A percentile compares a stretch with the other conserved stretches of the same genome.
These are phyloP conservation scores for Omphalotus guepiniiformis DNA, from an alignment of 768 basidiomycete species.

Conservation along the genomic window DNA sequence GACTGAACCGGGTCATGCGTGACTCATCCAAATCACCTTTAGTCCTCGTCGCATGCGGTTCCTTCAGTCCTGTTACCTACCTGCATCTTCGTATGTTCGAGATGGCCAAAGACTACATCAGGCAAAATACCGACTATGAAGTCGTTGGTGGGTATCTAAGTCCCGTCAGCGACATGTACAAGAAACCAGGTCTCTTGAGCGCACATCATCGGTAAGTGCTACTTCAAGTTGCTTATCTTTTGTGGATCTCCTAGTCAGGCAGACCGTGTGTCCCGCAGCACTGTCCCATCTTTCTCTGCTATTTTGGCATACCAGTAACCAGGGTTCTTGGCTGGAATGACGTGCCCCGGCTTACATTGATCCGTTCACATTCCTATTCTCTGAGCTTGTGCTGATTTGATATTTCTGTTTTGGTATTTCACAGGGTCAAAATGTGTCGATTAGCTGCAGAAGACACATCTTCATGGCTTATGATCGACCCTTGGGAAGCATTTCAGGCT, in stretches of 20 bases:
- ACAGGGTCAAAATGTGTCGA: slow-evolving; percentile 82
- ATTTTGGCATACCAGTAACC: too few relatives aligned
- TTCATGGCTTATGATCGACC: slow-evolving; percentile 95
- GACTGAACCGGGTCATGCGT: slow-evolving; percentile 52
- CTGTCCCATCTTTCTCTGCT: too few relatives aligned
- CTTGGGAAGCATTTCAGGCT: slow-evolving; percentile 94
- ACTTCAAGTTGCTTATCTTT: too few relatives aligned
- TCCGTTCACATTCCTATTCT: slow-evolving; percentile 19
- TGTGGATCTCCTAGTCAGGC: neutral
- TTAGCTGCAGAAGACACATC: slow-evolving; percentile 82
- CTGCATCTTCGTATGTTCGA: slow-evolving; percentile 99
- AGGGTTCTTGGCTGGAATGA: slow-evolving; percentile 10
- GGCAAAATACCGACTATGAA: slow-evolving; percentile 89
- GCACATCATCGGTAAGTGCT: slow-evolving; percentile 86
- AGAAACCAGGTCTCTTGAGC: slow-evolving; percentile 90
- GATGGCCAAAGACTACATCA: slow-evolving; percentile 96
- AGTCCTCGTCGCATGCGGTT: slow-evolving; percentile 94
- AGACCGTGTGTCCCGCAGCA: neutral
- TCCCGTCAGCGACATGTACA: slow-evolving; percentile 94
- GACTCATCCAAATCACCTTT: slow-evolving; percentile 75
- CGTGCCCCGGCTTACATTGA: slow-evolving; percentile 11
- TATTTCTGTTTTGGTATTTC: too few relatives aligned
- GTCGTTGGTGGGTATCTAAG: slow-evolving; percentile 95
- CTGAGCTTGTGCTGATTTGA: too few relatives aligned
- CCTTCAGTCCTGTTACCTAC: slow-evolving; percentile 97